Evolutionary conservation across 75 land plant species (phyloP), one percentile per base, ranked within the genome.

Genomic region (Isoetes taiwanensis): DNA sequence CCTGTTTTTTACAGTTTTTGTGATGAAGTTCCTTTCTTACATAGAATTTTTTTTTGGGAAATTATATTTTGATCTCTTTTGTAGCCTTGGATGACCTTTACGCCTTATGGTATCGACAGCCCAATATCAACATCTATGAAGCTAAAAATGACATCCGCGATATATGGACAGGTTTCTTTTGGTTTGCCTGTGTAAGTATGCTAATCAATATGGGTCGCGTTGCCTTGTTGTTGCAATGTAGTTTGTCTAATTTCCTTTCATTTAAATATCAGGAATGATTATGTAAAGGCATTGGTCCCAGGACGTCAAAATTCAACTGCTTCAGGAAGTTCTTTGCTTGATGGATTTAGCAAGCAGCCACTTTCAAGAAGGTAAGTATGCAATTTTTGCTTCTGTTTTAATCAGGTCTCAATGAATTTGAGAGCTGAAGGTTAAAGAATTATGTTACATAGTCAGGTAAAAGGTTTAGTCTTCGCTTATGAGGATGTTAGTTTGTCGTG

Each of bases 21-120:
- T 48, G 52, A 27, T 48, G 41, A 54, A 27, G 24, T 62, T 63
- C 54, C 3, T 35, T 34, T 54, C 14, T 27, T 3, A 54, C 8
- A 54, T 48, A 14, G 52, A 14, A 6, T 48, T 19, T 8, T 14
- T 16, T 48, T 19, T 43, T 6, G 23, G 23, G 6, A 14, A 6
- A 5, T 43, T 17, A 19, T n/a, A n/a, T 3, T 6, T 43, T 38
- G 62, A 28, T 4, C 23, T 32, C 25, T 30, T 70, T 10, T 53
- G 57, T 65, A 80, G 89, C 16, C 64, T 11, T 84, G 84, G 84
- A 67, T 80, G 40, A 43, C 79, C 35, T 77, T 85, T 16, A 74
- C 76, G 48, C 78, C 72, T 41, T 77, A 76, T 73, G 73, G 72
- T 55, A 39, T 50, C 0, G 68, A 69, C 57, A 85, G 81, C 64